Conservation (phyloP, 371 early-diverging fungal genomes). For the Mucor velutinosus region DNA sequence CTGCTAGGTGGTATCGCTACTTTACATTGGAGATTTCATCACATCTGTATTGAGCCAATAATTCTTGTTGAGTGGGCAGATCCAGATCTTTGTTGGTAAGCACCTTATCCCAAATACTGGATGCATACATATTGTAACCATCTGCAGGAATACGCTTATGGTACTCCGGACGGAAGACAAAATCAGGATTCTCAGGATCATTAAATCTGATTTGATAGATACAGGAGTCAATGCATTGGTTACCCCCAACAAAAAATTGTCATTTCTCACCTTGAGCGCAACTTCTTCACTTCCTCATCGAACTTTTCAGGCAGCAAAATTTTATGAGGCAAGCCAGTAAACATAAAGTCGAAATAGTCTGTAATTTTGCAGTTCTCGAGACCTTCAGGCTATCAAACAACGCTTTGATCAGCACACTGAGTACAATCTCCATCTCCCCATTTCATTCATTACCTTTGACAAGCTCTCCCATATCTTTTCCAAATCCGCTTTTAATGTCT, state of each 20-base stretch:
- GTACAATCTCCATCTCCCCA: background rate
- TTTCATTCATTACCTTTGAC: constrained; percentile 61
- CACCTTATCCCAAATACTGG: constrained; percentile 94
- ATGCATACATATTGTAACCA: constrained; percentile 89
- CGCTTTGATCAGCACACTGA: background rate
- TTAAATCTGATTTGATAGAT: constrained; percentile 63
- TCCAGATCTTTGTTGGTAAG: constrained; percentile 94
- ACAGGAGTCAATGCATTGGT: background rate
- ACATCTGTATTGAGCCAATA: constrained; percentile 97
- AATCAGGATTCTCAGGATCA: constrained; percentile 67
- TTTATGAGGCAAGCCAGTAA: constrained; percentile 93
- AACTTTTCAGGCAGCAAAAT: constrained; percentile 84
- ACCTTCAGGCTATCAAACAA: constrained; percentile 68
- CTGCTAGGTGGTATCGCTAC: background rate
- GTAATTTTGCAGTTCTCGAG: constrained; percentile 76
- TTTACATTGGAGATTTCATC: constrained; percentile 90
- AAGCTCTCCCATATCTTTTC: constrained; percentile 90
- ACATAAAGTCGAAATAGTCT: constrained; percentile 94
- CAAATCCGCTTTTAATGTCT: constrained; percentile 82
- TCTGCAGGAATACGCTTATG: constrained; percentile 95
- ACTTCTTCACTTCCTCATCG: constrained; percentile 65
- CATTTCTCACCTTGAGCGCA: constrained; percentile 66
- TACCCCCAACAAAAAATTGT: background rate
- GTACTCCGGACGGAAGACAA: constrained; percentile 85
- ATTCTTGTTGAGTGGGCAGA: constrained; percentile 96